These are phyloP conservation scores for Apiotrichum domesticum DNA, from an alignment of 1,284 basidiomycete species.

Conservation along the genomic window DNA sequence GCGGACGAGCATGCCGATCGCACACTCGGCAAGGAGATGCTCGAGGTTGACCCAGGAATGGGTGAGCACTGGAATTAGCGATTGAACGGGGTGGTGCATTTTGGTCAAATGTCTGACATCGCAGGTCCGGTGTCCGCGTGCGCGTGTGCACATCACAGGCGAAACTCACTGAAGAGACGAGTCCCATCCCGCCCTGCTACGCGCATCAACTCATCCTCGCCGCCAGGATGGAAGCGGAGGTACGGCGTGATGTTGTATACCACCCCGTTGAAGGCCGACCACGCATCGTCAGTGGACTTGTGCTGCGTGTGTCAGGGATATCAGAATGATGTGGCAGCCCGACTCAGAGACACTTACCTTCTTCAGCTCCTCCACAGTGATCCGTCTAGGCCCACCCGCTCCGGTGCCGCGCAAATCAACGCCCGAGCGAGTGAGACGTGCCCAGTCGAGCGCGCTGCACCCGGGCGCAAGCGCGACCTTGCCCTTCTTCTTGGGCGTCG, in stretches of 20 bases:
- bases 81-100: background rate
- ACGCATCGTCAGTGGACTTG: conserved; percentile 68
- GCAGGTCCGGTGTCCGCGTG: too few species aligned
- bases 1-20: conserved; percentile 79
- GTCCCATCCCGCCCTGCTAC: conserved; percentile 92
- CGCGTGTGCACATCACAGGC: background rate
- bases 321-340: background rate
- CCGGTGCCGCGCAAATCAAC: conserved; percentile 61
- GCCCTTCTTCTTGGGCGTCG: conserved; percentile 54
- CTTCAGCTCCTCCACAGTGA: conserved; percentile 78
- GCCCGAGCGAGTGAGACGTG: conserved; percentile 72
- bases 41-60: conserved; percentile 93
- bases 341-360: conserved; percentile 55
- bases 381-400: conserved; percentile 55
- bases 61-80: conserved; percentile 45
- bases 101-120: too few species aligned
- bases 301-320: conserved; percentile 23
- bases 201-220: conserved; percentile 89
- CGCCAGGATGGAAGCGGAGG: conserved; percentile 87
- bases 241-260: conserved; percentile 97
- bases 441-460: conserved; percentile 92
- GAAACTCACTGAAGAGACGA: conserved; percentile 73
- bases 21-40: conserved; percentile 83
- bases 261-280: conserved; percentile 86
- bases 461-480: conserved; percentile 91